These are phyloP conservation scores for Ceratocystiopsis minuta DNA, from an alignment of 2,329 filamentous ascomycete genomes.

Conservation along the genomic window DNA sequence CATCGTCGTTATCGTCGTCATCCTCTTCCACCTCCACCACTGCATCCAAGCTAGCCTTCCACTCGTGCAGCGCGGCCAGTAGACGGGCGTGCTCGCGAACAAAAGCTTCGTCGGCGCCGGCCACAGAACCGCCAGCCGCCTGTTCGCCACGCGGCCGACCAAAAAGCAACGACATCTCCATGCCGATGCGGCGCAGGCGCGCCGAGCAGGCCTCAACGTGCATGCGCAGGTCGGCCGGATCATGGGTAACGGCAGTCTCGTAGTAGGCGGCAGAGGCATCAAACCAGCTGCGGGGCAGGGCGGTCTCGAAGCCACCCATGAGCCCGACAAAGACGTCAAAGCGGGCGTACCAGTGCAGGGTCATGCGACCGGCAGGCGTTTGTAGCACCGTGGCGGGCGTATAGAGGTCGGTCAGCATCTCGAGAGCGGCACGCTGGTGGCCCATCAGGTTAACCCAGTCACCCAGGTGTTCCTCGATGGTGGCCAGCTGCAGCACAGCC, in stretches of 20 bases:
- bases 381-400: conserved; percentile 58
- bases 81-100: conserved; percentile 39
- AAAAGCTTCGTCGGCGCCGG: conserved; percentile 39
- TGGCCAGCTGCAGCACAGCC: conserved; percentile 80
- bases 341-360: conserved; percentile 76
- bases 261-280: conserved; percentile 44
- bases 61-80: conserved; percentile 23
- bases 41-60: conserved; percentile 28
- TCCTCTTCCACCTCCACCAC: conserved; percentile 2
- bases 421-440: conserved; percentile 76
- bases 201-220: conserved; percentile 51
- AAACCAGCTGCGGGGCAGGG: conserved; percentile 66
- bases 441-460: conserved; percentile 91
- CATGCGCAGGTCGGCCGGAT: conserved; percentile 45
- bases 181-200: conserved; percentile 51
- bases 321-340: conserved; percentile 77
- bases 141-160: conserved; percentile 46
- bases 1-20: neutral
- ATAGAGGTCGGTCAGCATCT: conserved; percentile 62
- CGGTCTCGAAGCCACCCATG: conserved; percentile 60
- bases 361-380: conserved; percentile 50
- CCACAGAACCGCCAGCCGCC: conserved; percentile 17
- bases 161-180: conserved; percentile 66
- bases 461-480: conserved; percentile 90
- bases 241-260: conserved; percentile 33